A percentile compares a stretch with the other conserved stretches of the same genome.
These are phyloP conservation scores for Ganoderma lucidum DNA, from an alignment of 1,284 basidiomycete species.

Conservation along the genomic window DNA sequence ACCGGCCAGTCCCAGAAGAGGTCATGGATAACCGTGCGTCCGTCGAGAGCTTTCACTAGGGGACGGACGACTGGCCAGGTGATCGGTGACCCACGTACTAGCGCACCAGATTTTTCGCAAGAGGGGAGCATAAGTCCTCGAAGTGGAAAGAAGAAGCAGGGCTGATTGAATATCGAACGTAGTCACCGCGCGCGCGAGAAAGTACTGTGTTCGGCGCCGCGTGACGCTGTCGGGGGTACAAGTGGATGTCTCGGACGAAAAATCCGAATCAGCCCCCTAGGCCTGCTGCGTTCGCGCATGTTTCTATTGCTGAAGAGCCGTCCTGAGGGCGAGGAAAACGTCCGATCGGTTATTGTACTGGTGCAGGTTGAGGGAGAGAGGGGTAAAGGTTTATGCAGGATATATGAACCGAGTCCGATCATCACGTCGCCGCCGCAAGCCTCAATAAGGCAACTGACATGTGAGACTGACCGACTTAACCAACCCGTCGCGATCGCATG, in stretches of 20 bases:
- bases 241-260: background rate
- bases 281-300: background rate
- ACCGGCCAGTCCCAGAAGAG: background rate
- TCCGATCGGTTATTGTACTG: background rate
- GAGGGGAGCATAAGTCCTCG: background rate
- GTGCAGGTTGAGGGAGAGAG: background rate
- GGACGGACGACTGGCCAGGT: background rate
- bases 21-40: background rate
- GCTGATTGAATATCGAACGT: background rate
- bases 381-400: background rate
- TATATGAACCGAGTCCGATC: background rate
- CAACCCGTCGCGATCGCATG: no score
- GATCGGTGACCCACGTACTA: background rate
- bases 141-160: background rate
- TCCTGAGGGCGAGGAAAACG: background rate
- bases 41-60: background rate
- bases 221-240: background rate
- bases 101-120: background rate
- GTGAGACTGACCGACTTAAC: background rate
- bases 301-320: background rate
- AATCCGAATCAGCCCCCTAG: background rate
- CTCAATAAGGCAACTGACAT: background rate
- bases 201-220: background rate
- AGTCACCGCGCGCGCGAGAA: background rate
- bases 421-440: background rate